Evolutionary conservation across 768 basidiomycete species (phyloP).

Genomic region (Goffeauzyma gilvescens): DNA sequence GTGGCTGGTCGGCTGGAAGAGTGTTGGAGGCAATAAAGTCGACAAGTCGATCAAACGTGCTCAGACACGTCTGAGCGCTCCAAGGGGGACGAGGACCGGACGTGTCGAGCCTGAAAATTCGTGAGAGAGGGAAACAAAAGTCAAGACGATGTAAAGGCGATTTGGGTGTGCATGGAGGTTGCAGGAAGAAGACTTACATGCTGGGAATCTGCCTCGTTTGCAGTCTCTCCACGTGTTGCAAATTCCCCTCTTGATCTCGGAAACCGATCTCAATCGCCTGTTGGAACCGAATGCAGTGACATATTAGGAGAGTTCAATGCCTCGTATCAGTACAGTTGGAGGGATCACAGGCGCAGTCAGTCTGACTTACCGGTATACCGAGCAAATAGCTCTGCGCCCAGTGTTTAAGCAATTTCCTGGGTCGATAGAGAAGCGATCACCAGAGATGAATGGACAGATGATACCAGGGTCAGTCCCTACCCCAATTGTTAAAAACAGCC

Average conservation of each 20-base stretch:
- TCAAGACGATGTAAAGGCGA: neutral
- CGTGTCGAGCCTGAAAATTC: conserved; percentile 3
- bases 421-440: no score
- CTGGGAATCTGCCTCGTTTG: conserved; percentile 24
- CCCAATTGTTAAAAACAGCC: neutral
- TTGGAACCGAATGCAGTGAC: neutral
- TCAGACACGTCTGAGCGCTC: conserved; percentile 16
- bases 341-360: neutral
- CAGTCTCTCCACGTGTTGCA: conserved; percentile 19
- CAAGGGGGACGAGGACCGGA: conserved; percentile 18
- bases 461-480: neutral
- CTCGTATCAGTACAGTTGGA: neutral
- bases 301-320: neutral
- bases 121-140: neutral
- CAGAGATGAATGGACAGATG: neutral
- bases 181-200: conserved; percentile 14
- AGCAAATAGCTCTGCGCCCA: conserved; percentile 34
- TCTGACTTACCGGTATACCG: conserved; percentile 24
- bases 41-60: conserved; percentile 21
- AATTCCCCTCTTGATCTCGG: conserved; percentile 22
- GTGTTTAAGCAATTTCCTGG: conserved; percentile 32
- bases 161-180: neutral
- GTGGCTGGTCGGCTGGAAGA: conserved; percentile 21
- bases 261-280: conserved; percentile 30
- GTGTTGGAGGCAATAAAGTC: conserved; percentile 15